Base-by-base conservation (phyloP, 371 early-diverging fungal species). In the Amoeboaphelidium protococcarum region DNA sequence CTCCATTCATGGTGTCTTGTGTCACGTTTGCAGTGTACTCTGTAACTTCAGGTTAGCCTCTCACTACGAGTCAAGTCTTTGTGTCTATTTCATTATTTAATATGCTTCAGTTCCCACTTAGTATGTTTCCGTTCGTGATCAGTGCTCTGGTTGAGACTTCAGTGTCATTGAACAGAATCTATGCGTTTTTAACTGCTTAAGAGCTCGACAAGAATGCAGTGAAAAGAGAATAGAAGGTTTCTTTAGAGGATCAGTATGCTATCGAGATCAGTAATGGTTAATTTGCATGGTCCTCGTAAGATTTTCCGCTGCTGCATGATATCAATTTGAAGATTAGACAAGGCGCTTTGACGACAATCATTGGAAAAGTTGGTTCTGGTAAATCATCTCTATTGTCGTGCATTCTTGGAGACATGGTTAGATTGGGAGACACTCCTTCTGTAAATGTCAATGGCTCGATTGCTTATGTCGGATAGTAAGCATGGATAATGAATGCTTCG, bases 401-500 rank as follows among this genome's bases (percentile, higher is more conserved):
- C 0, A 54, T 90, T 10, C 62, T 88, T 20, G 92, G 89, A 42
- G 87, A 92, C 52, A 79, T 83, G 67, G 71, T 77, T 48, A 76
- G 75, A 50, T 3, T 1, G 2, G 2, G 19, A 23, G 25, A 40
- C 13, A 47, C n/a, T 1, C 89, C 90, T 23, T 60, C 68, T 3
- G 76, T 81, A 10, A 58, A 52, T 1, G 50, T 89, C 1, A 60
- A 71, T 24, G 91, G 90, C n/a, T 67, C 68, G 16, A 69, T 85
- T 3, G 87, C 87, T 1, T 90, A 86, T 59, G 87, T 80, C 0
- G 37, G 37, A 10, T 72, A 73, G 49, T 50, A 57, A 23, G 60
- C 96, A 13, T 92, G 89, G 90, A 80, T 96, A 26, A 78, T 82
- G 78, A 88, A 87, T 54, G 77, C 77, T 25, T 78, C 87, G 0